Evolutionary conservation across 352 stramenopile genomes (phyloP), one percentile per base, ranked within the genome.

Genomic region (Peronospora farinosa): DNA sequence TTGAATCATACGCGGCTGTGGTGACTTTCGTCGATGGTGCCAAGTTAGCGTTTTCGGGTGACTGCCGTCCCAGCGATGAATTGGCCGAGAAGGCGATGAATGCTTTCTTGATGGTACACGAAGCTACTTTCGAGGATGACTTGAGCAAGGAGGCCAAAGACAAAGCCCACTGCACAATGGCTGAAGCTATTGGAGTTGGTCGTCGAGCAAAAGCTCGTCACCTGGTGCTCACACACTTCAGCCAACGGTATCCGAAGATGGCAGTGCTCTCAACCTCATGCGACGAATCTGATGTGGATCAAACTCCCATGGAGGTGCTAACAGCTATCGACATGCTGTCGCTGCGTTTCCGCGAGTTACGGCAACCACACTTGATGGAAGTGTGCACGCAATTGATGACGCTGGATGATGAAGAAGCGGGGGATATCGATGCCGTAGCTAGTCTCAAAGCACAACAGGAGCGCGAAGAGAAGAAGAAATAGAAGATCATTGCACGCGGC

Each of bases 41-140:
- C 50, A 92, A 93, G 56, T 58, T 98, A 2, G 86, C 83, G 3
- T 98, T 98, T 67, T 97, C 86, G 33, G 95, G 95, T 12, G 95
- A 98, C 60, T 98, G 92, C 51, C 88, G 94, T 2, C 94, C 95
- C 1, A 97, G 89, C 25, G 63, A 77, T 5, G 43, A 65, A 13
- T 60, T 89, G 12, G 79, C 76, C 2, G 17, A 57, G 2, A 86
- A 78, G 47, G 81, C 69, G 1, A 64, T 59, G n/a, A 69, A 67
- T 12, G 74, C 67, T 56, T 86, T 85, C 78, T 46, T 99, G 28
- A 72, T 99, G 10, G 95, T 99, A 48, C 96, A 99, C 57, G 96
- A 99, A 69, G 95, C 96, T 23, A 99, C 96, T 1, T 98, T 99
- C 63, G 95, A 98, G 47, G 88, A 98, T 67, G 81, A 78, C 39